Percentiles rank a stretch among this genome's conserved stretches.
These are phyloP conservation scores for Tricholoma furcatifolium DNA, from an alignment of 768 basidiomycete species.

Conservation along the genomic window DNA sequence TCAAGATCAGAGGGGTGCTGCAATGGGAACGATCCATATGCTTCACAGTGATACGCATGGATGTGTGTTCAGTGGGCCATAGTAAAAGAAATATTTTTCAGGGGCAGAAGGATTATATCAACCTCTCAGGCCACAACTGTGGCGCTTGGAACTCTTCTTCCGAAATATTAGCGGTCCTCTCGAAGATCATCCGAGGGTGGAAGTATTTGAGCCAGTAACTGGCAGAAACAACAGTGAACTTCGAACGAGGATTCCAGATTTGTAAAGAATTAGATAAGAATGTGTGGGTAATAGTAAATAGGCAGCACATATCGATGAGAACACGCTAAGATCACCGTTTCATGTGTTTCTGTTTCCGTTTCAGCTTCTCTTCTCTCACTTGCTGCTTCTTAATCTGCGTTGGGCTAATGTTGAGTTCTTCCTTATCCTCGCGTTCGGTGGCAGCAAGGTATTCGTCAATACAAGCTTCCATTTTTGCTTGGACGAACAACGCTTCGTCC, in stretches of 20 bases:
- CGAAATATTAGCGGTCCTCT: neutral
- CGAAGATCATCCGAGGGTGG: too few relatives aligned
- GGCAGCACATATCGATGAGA: too few relatives aligned
- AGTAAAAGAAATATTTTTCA: neutral
- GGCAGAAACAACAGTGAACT: too few relatives aligned
- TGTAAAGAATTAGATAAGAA: neutral
- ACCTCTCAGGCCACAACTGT: constrained; percentile 6
- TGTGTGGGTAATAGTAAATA: neutral
- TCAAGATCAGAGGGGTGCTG: neutral
- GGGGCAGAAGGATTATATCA: neutral
- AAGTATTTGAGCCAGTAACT: too few relatives aligned
- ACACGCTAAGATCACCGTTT: constrained; percentile 17
- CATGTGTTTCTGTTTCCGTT: constrained; percentile 32
- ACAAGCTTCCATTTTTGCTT: constrained; percentile 68
- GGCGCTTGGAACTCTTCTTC: neutral
- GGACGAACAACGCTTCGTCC: constrained; percentile 37
- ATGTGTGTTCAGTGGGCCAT: neutral
- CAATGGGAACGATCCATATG: neutral
- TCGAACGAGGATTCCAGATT: too few relatives aligned
- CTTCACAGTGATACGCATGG: neutral
- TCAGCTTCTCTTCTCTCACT: constrained; percentile 39
- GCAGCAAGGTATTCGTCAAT: constrained; percentile 53
- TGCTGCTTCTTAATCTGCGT: constrained; percentile 70
- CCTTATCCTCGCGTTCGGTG: constrained; percentile 47
- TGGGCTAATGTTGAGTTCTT: constrained; percentile 58